phyloP scores from a whole-genome alignment of 805 yeast species.

The Pichia occidentalis region DNA sequence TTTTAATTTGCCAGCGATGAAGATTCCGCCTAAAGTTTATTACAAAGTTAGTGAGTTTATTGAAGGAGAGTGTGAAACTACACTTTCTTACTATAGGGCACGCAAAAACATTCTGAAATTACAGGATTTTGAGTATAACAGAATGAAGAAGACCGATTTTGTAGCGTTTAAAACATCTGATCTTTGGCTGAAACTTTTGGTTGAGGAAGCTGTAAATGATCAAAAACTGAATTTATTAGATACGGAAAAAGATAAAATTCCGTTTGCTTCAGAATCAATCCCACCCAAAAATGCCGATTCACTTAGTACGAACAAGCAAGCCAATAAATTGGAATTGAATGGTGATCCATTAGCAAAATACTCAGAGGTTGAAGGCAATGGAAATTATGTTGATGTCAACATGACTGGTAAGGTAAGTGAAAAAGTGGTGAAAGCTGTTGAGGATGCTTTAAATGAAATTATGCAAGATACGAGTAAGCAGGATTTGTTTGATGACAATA shows the following conservation, averaged over 20 bases:
- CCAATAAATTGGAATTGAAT: not conserved
- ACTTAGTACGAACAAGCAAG: not conserved
- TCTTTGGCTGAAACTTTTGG: conserved; percentile 45
- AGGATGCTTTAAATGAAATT: conserved; percentile 59
- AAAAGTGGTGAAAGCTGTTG: conserved; percentile 52
- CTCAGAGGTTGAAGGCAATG: conserved; percentile 21
- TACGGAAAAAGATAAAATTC: too few species aligned
- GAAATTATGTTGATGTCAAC: conserved; percentile 27
- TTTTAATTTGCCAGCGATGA: conserved; percentile 30
- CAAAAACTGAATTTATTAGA: too few species aligned
- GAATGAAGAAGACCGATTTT: conserved; percentile 48
- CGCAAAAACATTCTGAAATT: conserved; percentile 52
- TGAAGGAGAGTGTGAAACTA: conserved; percentile 19
- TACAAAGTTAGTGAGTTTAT: conserved; percentile 35
- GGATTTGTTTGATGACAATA: conserved; percentile 1
- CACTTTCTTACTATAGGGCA: conserved; percentile 41
- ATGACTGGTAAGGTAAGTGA: conserved; percentile 34
- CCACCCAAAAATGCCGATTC: not conserved
- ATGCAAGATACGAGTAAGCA: conserved; percentile 32
- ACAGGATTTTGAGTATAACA: conserved; percentile 47
- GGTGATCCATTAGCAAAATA: conserved; percentile 31
- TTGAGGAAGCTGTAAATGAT: conserved; percentile 29
- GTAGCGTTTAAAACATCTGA: conserved; percentile 57
- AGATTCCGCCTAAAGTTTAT: conserved; percentile 24
- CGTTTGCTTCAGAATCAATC: not conserved